Percentiles rank a stretch among this genome's conserved stretches.
Conservation (phyloP, 805 yeast genomes). For the Saccharomyces eubayanus region DNA sequence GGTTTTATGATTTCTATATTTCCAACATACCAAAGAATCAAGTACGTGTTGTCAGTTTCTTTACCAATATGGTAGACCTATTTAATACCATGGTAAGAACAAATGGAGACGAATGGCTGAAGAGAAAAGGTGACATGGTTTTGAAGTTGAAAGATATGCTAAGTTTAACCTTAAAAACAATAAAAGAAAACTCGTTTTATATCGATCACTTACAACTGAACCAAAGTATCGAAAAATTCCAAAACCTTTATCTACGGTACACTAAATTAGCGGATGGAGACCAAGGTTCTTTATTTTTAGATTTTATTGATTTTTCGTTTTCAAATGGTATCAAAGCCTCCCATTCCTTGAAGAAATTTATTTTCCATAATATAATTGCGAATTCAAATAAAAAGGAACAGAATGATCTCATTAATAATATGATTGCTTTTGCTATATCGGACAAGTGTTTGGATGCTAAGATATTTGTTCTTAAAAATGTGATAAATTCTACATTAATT, state of each 20-base stretch:
- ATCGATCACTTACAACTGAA: constrained; percentile 56
- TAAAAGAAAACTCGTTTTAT: constrained; percentile 22
- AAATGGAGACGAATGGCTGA: constrained; percentile 53
- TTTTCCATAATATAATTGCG: constrained; percentile 49
- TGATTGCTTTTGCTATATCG: constrained; percentile 43
- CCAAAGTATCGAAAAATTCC: constrained; percentile 59
- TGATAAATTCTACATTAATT: constrained; percentile 59
- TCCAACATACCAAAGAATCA: constrained; percentile 36
- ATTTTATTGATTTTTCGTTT: constrained; percentile 34
- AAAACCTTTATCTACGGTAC: constrained; percentile 37
- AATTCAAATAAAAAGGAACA: constrained; percentile 40
- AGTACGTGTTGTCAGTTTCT: constrained; percentile 32
- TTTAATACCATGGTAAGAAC: constrained; percentile 43
- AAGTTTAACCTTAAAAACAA: constrained; percentile 17
- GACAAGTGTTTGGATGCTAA: constrained; percentile 45
- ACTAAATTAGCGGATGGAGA: constrained; percentile 32
- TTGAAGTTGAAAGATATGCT: constrained; percentile 26
- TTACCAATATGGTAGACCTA: constrained; percentile 67
- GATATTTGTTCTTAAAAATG: constrained; percentile 50
- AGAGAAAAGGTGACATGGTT: constrained; percentile 33
- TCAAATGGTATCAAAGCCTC: constrained; percentile 21
- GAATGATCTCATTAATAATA: constrained; percentile 42
- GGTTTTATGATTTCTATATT: constrained; percentile 40
- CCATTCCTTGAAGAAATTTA: constrained; percentile 43
- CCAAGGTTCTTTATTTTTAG: constrained; percentile 28